These are phyloP conservation scores for Venturiaceae sp. DNA, from an alignment of 2,329 filamentous ascomycete genomes.

Conservation along the genomic window DNA sequence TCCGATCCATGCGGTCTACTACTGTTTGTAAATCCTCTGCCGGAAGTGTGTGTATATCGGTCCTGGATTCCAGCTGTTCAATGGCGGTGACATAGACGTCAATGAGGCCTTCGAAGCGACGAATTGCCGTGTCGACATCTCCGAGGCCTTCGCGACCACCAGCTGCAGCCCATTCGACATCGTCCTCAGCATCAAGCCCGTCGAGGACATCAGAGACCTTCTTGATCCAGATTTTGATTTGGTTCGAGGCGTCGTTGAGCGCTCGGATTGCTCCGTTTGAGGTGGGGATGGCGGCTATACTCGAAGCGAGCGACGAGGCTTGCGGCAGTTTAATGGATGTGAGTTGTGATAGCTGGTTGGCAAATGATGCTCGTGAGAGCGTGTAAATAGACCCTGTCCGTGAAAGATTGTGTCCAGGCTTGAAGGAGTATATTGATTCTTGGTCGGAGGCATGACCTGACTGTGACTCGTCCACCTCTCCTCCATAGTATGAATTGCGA, in stretches of 20 bases:
- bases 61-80: slow-evolving; percentile 72
- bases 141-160: slow-evolving; percentile 74
- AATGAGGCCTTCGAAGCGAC: slow-evolving; percentile 78
- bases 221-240: slow-evolving; percentile 87
- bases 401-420: slow-evolving; percentile 45
- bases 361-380: slow-evolving; percentile 82
- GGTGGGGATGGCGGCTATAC: slow-evolving; percentile 75
- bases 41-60: slow-evolving; percentile 64
- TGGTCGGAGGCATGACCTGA: background rate
- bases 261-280: slow-evolving; percentile 76
- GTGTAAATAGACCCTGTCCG: slow-evolving; percentile 87
- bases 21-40: slow-evolving; percentile 62
- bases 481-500: slow-evolving; percentile 6
- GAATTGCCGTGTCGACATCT: slow-evolving; percentile 59
- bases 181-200: slow-evolving; percentile 87
- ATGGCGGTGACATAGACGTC: slow-evolving; percentile 92
- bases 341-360: slow-evolving; percentile 83
- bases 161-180: slow-evolving; percentile 91
- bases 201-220: slow-evolving; percentile 85
- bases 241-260: slow-evolving; percentile 76
- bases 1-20: slow-evolving; percentile 81
- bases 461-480: background rate
- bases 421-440: slow-evolving; percentile 45
- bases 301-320: slow-evolving; percentile 70
- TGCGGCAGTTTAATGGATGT: slow-evolving; percentile 85